Evolutionary conservation across 2,329 filamentous ascomycete species (phyloP).

Genomic region (Pseudovirgaria hyperparasitica): DNA sequence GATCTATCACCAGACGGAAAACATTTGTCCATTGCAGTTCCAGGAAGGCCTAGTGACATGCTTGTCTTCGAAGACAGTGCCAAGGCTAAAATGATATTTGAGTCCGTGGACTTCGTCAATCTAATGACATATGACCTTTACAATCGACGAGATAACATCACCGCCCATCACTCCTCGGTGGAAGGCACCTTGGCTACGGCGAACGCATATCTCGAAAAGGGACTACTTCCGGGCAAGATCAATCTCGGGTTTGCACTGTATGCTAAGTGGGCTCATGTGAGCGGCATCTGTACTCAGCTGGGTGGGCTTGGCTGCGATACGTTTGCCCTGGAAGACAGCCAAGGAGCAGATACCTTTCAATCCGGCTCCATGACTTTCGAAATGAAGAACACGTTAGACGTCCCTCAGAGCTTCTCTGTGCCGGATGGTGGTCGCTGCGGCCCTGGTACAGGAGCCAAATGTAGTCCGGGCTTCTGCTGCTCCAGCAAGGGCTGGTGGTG

Average conservation of each 20-base stretch:
- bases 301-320: constrained; percentile 51
- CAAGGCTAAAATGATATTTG: constrained; percentile 47
- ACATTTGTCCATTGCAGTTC: constrained; percentile 54
- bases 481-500: too few species aligned
- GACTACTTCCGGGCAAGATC: constrained; percentile 42
- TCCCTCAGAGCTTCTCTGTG: too few species aligned
- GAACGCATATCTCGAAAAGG: constrained; percentile 46
- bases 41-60: constrained; percentile 51
- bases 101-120: constrained; percentile 54
- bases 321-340: constrained; percentile 44
- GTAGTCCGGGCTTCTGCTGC: too few species aligned
- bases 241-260: constrained; percentile 60
- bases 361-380: constrained; percentile 45
- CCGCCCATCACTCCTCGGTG: constrained; percentile 54
- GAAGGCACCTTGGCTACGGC: constrained; percentile 41
- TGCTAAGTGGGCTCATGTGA: constrained; percentile 50
- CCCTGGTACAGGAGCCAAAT: too few species aligned
- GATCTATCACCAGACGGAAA: constrained; percentile 46
- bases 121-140: constrained; percentile 65
- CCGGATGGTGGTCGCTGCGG: too few species aligned
- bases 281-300: constrained; percentile 34
- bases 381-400: too few species aligned
- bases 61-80: constrained; percentile 49
- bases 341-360: constrained; percentile 46
- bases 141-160: constrained; percentile 52